A percentile compares a stretch with the other conserved stretches of the same genome.
phyloP scores from a whole-genome alignment of 1,284 basidiomycete species.

The Schizopora paradoxa region DNA sequence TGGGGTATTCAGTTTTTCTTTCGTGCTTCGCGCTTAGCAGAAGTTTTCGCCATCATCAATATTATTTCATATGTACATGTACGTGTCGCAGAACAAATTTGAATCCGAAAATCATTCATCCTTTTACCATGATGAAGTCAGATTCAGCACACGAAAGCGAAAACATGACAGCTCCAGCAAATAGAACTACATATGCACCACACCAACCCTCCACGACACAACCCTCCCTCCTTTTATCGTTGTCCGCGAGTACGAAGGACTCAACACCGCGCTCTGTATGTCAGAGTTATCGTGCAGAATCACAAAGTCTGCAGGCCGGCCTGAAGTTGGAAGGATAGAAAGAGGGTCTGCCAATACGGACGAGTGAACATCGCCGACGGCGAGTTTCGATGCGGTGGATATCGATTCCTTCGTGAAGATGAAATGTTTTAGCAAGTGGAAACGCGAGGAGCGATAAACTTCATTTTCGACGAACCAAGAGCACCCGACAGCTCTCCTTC shows the following conservation, averaged over 20 bases:
- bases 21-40: too few species aligned
- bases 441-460: background rate
- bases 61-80: too few species aligned
- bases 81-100: too few species aligned
- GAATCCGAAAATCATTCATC: too few species aligned
- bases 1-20: too few species aligned
- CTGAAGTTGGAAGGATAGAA: slow-evolving; percentile 34
- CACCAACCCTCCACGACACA: slow-evolving; percentile 24
- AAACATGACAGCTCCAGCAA: too few species aligned
- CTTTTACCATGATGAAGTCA: too few species aligned
- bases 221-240: slow-evolving; percentile 27
- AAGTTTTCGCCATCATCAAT: too few species aligned
- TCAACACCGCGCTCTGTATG: slow-evolving; percentile 43
- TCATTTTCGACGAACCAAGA: slow-evolving; percentile 51
- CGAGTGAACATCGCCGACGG: slow-evolving; percentile 34
- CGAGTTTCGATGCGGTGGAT: slow-evolving; percentile 41
- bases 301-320: slow-evolving; percentile 53
- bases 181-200: too few species aligned
- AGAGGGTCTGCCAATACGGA: too few species aligned
- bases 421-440: slow-evolving; percentile 1
- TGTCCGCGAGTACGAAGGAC: slow-evolving; percentile 41
- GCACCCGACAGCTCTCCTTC: slow-evolving; percentile 36
- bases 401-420: slow-evolving; percentile 36
- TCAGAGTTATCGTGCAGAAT: slow-evolving; percentile 45
- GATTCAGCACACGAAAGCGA: too few species aligned